These are phyloP conservation scores for Ganoderma resinaceum DNA, from an alignment of 1,284 basidiomycete species.

Conservation along the genomic window DNA sequence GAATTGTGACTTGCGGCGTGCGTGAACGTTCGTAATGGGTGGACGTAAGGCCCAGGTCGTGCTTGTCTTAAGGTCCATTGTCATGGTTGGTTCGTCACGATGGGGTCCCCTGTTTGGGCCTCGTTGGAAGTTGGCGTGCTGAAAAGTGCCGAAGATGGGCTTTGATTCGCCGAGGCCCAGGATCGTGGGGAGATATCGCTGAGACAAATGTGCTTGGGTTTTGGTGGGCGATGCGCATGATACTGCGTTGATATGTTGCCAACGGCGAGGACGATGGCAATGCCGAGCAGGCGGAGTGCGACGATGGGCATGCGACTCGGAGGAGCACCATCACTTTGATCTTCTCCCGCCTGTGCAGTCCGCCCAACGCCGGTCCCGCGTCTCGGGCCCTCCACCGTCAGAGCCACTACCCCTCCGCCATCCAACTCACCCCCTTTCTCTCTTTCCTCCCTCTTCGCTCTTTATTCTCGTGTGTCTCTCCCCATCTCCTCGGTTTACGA, in stretches of 20 bases:
- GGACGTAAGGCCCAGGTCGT: no score
- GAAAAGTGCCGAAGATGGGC: not conserved
- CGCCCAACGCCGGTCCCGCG: constrained; percentile 3
- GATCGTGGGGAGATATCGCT: not conserved
- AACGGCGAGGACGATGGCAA: not conserved
- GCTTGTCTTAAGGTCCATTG: no score
- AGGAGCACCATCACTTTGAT: not conserved
- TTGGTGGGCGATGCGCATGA: not conserved
- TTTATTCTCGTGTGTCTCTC: not conserved
- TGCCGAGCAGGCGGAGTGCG: not conserved
- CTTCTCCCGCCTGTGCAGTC: not conserved
- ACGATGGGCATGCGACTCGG: not conserved
- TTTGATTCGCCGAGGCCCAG: not conserved
- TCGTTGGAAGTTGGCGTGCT: not conserved
- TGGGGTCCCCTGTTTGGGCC: not conserved
- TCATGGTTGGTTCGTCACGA: not conserved
- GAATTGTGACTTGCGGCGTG: not conserved
- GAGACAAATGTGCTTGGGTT: not conserved
- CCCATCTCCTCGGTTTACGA: not conserved
- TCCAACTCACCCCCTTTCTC: not conserved
- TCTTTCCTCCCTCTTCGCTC: not conserved
- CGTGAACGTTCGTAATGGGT: not conserved
- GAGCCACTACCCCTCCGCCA: not conserved
- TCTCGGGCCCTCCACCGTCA: not conserved
- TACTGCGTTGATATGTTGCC: not conserved